phyloP scores from a whole-genome alignment of 768 basidiomycete genomes.

The Boletus speciosus region DNA sequence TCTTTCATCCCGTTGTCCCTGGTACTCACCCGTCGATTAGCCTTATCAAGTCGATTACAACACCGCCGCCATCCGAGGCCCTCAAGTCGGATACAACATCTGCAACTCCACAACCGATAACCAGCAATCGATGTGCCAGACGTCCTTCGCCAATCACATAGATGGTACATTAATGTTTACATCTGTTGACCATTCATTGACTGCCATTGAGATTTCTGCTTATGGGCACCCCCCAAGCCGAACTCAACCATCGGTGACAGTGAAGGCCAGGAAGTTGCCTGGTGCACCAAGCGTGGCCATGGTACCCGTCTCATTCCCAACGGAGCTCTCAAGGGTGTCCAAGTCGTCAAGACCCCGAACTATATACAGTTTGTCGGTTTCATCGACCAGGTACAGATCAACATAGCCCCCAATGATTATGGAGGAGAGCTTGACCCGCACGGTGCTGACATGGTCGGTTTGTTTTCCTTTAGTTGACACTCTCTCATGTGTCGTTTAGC shows the following conservation, averaged over 20 bases:
- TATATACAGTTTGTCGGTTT: slow-evolving; percentile 63
- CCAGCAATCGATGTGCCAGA: slow-evolving; percentile 67
- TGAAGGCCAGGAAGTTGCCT: slow-evolving; percentile 72
- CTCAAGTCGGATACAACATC: slow-evolving; percentile 61
- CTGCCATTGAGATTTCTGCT: slow-evolving; percentile 54
- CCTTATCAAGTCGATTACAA: slow-evolving; percentile 49
- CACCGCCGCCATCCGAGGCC: slow-evolving; percentile 44
- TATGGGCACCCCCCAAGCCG: slow-evolving; percentile 56
- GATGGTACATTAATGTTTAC: slow-evolving; percentile 27
- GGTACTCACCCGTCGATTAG: slow-evolving; percentile 22
- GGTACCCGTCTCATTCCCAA: slow-evolving; percentile 74
- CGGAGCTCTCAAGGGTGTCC: slow-evolving; percentile 61
- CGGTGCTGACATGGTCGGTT: slow-evolving; percentile 58
- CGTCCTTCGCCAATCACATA: slow-evolving; percentile 58
- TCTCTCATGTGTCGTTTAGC: slow-evolving; percentile 34
- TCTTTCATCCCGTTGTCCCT: background rate
- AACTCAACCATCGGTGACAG: slow-evolving; percentile 57
- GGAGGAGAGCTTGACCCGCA: slow-evolving; percentile 81
- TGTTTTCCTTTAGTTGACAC: slow-evolving; percentile 3
- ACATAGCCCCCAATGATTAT: slow-evolving; percentile 49
- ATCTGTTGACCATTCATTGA: background rate
- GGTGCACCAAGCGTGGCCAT: slow-evolving; percentile 67
- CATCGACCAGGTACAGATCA: slow-evolving; percentile 61
- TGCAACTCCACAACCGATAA: slow-evolving; percentile 67
- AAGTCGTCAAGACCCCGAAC: slow-evolving; percentile 55